Percentiles rank a stretch among this genome's conserved stretches.
Conservation (phyloP, 2,329 filamentous ascomycete species). For the Plectosphaerella sp. region DNA sequence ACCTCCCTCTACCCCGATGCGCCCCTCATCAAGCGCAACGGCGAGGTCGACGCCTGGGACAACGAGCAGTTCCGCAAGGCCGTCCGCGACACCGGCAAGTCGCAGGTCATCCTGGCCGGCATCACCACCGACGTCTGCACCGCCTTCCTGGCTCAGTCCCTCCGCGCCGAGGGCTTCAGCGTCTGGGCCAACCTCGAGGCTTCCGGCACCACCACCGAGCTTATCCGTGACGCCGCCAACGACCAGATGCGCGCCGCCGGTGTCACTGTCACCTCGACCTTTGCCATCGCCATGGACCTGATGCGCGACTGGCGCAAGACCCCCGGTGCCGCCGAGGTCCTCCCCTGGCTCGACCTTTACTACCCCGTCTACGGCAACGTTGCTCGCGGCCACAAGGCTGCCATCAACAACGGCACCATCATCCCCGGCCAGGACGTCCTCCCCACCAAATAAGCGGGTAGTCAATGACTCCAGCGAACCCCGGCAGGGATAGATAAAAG, state of each 20-base stretch:
- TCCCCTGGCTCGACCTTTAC: conserved; percentile 62
- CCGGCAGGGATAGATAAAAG: too few species aligned
- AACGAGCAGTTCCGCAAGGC: conserved; percentile 64
- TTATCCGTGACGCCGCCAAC: conserved; percentile 61
- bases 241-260: conserved; percentile 53
- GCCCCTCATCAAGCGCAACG: conserved; percentile 62
- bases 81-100: conserved; percentile 59
- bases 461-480: background rate
- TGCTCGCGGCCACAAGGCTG: conserved; percentile 56
- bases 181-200: conserved; percentile 73
- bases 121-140: conserved; percentile 75
- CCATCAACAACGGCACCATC: conserved; percentile 56
- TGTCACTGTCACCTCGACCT: conserved; percentile 59
- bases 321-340: conserved; percentile 48
- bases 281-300: conserved; percentile 61
- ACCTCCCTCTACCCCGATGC: conserved; percentile 61
- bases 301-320: conserved; percentile 66
- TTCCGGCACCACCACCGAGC: conserved; percentile 58
- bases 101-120: conserved; percentile 67
- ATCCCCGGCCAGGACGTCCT: conserved; percentile 44
- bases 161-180: conserved; percentile 65
- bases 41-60: conserved; percentile 76
- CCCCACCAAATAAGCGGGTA: conserved; percentile 1
- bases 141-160: conserved; percentile 67
- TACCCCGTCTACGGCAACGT: conserved; percentile 61